A percentile compares a stretch with the other conserved stretches of the same genome.
Evolutionary conservation across 106 monocot species (phyloP).

Genomic region (Dendrobium chrysotoxum): DNA sequence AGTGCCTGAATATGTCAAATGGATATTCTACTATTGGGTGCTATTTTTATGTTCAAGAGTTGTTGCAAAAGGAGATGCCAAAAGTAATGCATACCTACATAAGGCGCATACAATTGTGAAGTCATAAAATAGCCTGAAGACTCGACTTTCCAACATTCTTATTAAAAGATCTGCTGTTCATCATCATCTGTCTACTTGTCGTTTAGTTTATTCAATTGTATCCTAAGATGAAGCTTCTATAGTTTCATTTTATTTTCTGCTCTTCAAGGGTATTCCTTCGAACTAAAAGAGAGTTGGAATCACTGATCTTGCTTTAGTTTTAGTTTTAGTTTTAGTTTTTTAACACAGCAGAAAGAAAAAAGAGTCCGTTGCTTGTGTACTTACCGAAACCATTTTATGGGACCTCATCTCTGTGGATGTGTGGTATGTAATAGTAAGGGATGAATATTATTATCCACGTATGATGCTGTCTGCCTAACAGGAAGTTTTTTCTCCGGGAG

Average conservation of each 20-base stretch:
- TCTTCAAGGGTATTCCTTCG: background rate
- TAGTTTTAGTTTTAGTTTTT: background rate
- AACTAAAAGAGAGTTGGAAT: background rate
- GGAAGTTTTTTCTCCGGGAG: background rate
- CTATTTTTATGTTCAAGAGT: too few species aligned
- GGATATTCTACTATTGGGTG: too few species aligned
- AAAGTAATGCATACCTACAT: too few species aligned
- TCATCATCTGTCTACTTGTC: background rate
- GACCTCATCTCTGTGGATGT: background rate
- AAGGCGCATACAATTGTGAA: too few species aligned
- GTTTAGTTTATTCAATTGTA: background rate
- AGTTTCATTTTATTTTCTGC: background rate
- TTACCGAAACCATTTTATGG: background rate
- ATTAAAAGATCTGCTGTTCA: too few species aligned
- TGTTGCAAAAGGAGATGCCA: too few species aligned
- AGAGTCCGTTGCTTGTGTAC: background rate
- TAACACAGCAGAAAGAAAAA: background rate
- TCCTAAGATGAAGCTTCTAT: background rate
- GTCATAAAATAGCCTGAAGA: too few species aligned
- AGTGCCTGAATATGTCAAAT: too few species aligned
- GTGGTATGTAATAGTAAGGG: background rate
- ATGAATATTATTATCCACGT: background rate
- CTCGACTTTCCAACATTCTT: too few species aligned
- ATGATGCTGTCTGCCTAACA: background rate
- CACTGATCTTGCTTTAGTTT: background rate